A percentile compares a stretch with the other conserved stretches of the same genome.
These are phyloP conservation scores for Globisporangium megalacanthum DNA, from an alignment of 352 stramenopile species.

Conservation along the genomic window DNA sequence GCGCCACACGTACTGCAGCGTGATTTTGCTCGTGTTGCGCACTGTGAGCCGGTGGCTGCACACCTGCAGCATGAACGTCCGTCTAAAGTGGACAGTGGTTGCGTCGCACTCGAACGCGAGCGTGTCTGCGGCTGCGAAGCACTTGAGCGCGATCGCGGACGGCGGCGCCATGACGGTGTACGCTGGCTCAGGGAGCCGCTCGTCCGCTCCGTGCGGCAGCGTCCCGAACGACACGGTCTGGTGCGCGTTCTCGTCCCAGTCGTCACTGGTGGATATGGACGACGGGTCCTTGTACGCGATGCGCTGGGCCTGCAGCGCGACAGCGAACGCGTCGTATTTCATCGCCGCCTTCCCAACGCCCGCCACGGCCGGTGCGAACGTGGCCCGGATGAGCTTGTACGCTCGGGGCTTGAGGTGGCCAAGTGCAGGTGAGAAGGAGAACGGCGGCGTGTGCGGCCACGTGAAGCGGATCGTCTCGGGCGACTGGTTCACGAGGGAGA, in stretches of 20 bases:
- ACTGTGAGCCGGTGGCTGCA: slow-evolving; percentile 69
- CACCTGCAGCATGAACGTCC: slow-evolving; percentile 86
- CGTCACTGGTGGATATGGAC: slow-evolving; percentile 16
- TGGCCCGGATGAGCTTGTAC: slow-evolving; percentile 69
- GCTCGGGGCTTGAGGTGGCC: slow-evolving; percentile 62
- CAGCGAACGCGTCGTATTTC: slow-evolving; percentile 29
- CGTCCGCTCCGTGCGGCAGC: slow-evolving; percentile 14
- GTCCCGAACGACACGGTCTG: slow-evolving; percentile 51
- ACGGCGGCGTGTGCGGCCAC: slow-evolving; percentile 48
- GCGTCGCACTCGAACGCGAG: slow-evolving; percentile 60
- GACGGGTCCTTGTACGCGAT: slow-evolving; percentile 41
- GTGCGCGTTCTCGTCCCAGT: slow-evolving; percentile 79
- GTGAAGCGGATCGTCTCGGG: slow-evolving; percentile 60
- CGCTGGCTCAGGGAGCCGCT: slow-evolving; percentile 35
- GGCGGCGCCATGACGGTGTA: slow-evolving; percentile 31
- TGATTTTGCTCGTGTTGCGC: slow-evolving; percentile 70
- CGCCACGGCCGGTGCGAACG: slow-evolving; percentile 39
- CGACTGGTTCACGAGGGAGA: slow-evolving; percentile 74
- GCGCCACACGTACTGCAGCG: slow-evolving; percentile 48
- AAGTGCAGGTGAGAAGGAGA: slow-evolving; percentile 64
- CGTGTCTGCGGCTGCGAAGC: slow-evolving; percentile 63
- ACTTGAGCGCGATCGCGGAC: slow-evolving; percentile 39
- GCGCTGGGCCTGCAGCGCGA: slow-evolving; percentile 40
- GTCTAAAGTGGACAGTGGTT: slow-evolving; percentile 57
- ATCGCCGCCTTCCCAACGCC: slow-evolving; percentile 22